These are phyloP conservation scores for Calocera cornea DNA, from an alignment of 768 basidiomycete species.

Conservation along the genomic window DNA sequence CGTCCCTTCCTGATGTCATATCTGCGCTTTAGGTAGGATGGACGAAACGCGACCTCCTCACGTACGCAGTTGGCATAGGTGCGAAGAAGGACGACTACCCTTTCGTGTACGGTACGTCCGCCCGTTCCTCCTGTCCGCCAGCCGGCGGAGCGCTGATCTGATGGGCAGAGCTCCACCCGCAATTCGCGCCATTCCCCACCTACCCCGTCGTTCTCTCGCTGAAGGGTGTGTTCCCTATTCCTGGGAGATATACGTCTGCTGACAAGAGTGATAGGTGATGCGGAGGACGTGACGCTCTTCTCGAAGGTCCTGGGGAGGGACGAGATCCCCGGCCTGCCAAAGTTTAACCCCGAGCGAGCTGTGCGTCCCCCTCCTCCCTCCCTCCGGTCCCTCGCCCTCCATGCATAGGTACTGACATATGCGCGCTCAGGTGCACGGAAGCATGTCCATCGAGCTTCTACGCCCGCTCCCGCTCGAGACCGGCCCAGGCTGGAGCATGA, in stretches of 20 bases:
- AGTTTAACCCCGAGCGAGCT: constrained; percentile 52
- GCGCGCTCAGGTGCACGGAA: constrained; percentile 50
- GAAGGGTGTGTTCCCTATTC: constrained; percentile 53
- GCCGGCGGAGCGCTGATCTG: not conserved
- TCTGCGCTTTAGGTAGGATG: constrained; percentile 48
- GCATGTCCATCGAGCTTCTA: constrained; percentile 66
- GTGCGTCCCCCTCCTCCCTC: constrained; percentile 30
- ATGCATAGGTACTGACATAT: not conserved
- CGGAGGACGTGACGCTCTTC: constrained; percentile 59
- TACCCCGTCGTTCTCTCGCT: constrained; percentile 68
- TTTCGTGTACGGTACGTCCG: constrained; percentile 52
- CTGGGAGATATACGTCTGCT: no score
- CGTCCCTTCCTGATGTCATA: not conserved
- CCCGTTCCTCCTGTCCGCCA: not conserved
- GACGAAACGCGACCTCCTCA: constrained; percentile 71
- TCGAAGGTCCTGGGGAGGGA: constrained; percentile 29
- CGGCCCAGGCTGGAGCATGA: constrained; percentile 68
- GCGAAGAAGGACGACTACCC: constrained; percentile 59
- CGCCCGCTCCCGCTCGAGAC: constrained; percentile 63
- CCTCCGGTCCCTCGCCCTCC: not conserved
- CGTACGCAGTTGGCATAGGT: constrained; percentile 69
- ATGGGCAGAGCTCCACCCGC: constrained; percentile 22
- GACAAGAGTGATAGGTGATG: constrained; percentile 30
- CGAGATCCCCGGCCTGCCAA: constrained; percentile 51
- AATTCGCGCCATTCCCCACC: constrained; percentile 68